Conservation (phyloP, 2,329 filamentous ascomycete genomes). For the Dothistroma pini region DNA sequence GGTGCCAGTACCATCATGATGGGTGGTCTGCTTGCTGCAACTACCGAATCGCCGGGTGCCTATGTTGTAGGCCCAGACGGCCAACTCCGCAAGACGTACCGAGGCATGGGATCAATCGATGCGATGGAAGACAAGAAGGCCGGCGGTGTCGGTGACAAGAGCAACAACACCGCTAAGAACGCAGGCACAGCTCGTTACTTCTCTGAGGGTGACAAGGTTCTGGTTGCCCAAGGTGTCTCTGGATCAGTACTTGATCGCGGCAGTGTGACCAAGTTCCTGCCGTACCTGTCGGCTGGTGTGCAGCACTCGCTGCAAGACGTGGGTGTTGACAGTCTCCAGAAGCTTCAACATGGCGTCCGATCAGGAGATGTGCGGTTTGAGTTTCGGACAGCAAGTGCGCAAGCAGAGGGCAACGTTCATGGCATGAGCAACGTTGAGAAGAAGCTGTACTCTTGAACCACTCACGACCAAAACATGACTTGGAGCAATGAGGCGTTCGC, state of each 20-base stretch:
- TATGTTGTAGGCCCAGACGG: constrained; percentile 96
- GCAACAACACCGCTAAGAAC: constrained; percentile 91
- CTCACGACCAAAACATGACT: neutral
- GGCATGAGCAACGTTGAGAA: constrained; percentile 98
- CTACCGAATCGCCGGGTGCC: constrained; percentile 93
- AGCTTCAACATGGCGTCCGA: constrained; percentile 70
- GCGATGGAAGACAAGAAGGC: constrained; percentile 99
- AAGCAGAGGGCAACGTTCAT: constrained; percentile 95
- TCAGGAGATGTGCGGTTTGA: constrained; percentile 83
- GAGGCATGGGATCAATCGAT: constrained; percentile 98
- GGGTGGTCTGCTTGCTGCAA: constrained; percentile 95
- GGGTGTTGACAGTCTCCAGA: constrained; percentile 74
- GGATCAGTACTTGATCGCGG: constrained; percentile 78
- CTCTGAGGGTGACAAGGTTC: constrained; percentile 89
- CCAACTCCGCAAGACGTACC: constrained; percentile 98
- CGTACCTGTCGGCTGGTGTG: constrained; percentile 89
- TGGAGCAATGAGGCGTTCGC: neutral
- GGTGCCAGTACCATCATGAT: constrained; percentile 98
- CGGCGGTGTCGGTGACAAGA: constrained; percentile 68
- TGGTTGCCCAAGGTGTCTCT: constrained; percentile 95
- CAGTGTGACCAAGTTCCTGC: constrained; percentile 88
- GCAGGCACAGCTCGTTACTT: constrained; percentile 98
- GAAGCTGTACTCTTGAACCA: constrained; percentile 75
- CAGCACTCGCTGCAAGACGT: constrained; percentile 98
- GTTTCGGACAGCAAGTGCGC: constrained; percentile 87